Evolutionary conservation across 176 grass and related monocot species (phyloP).

Genomic region (Phoenix dactylifera): DNA sequence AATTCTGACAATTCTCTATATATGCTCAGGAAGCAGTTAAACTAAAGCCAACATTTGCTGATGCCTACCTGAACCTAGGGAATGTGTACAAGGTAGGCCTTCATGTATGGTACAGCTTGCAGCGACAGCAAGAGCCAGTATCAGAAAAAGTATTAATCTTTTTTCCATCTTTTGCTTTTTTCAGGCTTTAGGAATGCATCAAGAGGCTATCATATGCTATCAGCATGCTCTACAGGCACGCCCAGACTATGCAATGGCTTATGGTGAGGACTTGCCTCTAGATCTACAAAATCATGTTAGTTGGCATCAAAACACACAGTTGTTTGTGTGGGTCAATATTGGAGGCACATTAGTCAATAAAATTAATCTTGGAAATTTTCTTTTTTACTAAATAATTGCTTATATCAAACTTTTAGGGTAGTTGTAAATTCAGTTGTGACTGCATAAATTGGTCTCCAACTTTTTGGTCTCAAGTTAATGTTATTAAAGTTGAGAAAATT

Average conservation of each 20-base stretch:
- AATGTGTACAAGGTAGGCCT: conserved; percentile 89
- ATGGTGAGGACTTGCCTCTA: conserved; percentile 39
- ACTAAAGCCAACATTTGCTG: conserved; percentile 84
- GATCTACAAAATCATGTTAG: no score
- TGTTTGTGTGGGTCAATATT: no score
- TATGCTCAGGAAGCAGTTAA: conserved; percentile 84
- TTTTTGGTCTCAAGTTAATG: no score
- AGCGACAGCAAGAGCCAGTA: not conserved
- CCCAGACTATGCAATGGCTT: conserved; percentile 80
- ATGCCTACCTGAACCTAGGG: conserved; percentile 95
- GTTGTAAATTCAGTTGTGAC: no score
- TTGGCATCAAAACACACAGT: no score
- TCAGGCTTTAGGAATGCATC: conserved; percentile 79
- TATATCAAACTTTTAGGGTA: no score
- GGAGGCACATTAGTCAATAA: no score
- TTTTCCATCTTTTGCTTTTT: conserved; percentile 21
- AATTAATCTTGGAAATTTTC: no score
- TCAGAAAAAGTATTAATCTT: conserved; percentile 15
- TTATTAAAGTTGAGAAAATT: no score
- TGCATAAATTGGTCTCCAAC: no score
- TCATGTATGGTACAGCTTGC: conserved; percentile 2
- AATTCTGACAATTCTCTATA: not conserved
- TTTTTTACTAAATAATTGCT: no score
- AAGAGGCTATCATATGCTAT: conserved; percentile 89
- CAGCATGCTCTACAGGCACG: conserved; percentile 78